A percentile compares a stretch with the other conserved stretches of the same genome.
phyloP scores from a whole-genome alignment of 1,139 yeast genomes.

The Diutina neorugosa region DNA sequence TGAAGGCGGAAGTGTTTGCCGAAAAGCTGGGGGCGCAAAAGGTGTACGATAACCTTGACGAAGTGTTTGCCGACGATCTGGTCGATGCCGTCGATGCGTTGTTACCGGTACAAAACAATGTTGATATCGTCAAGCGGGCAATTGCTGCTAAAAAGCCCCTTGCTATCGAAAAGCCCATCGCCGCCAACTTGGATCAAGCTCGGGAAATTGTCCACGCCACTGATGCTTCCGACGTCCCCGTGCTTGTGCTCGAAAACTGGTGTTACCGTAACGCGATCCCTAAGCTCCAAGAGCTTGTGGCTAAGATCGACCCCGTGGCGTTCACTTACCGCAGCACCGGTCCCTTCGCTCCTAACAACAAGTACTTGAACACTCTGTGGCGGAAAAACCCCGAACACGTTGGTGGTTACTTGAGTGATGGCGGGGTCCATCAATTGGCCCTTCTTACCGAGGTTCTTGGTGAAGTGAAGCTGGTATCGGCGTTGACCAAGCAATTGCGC shows the following conservation, averaged over 20 bases:
- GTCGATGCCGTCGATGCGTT: constrained; percentile 74
- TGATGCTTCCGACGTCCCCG: constrained; percentile 47
- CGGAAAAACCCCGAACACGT: constrained; percentile 80
- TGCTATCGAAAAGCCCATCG: constrained; percentile 81
- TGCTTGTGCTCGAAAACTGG: constrained; percentile 79
- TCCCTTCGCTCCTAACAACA: constrained; percentile 51
- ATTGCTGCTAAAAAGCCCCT: constrained; percentile 65
- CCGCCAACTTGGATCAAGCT: constrained; percentile 75
- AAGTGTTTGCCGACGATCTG: constrained; percentile 45
- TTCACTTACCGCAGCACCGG: constrained; percentile 79
- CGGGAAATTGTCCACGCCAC: constrained; percentile 60
- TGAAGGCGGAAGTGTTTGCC: constrained; percentile 79
- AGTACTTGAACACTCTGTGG: constrained; percentile 70
- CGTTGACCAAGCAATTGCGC: constrained; percentile 64
- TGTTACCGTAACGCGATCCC: constrained; percentile 47
- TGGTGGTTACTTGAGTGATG: constrained; percentile 86
- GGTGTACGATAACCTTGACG: constrained; percentile 56
- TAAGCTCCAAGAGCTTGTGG: constrained; percentile 19
- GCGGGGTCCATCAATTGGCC: constrained; percentile 93
- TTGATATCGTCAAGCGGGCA: constrained; percentile 54
- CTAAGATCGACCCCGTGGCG: constrained; percentile 45
- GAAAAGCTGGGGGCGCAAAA: constrained; percentile 38
- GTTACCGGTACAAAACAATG: constrained; percentile 74
- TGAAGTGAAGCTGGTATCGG: constrained; percentile 53
- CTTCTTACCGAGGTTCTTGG: constrained; percentile 77